A percentile compares a stretch with the other conserved stretches of the same genome.
phyloP scores from a whole-genome alignment of 805 yeast genomes.

The Zygosaccharomyces lentus region DNA sequence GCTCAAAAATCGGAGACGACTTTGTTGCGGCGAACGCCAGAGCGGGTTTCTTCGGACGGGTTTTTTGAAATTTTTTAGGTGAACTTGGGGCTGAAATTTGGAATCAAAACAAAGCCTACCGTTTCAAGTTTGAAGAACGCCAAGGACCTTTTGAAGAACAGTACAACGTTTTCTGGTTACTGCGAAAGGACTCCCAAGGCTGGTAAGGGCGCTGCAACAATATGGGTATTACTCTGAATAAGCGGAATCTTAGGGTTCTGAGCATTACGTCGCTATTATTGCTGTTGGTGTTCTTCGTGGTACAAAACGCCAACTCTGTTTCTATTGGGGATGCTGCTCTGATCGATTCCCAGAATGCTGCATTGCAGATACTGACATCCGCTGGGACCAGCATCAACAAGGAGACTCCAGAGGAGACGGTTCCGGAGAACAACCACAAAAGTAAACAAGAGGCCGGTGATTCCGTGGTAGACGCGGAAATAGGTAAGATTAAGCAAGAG shows the following conservation, averaged over 20 bases:
- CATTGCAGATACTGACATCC: constrained; percentile 6
- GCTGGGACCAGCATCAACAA: constrained; percentile 11
- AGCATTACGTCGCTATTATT: constrained; percentile 25
- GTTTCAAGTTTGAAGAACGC: not conserved
- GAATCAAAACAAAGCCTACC: not conserved
- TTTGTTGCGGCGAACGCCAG: not conserved
- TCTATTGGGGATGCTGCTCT: constrained; percentile 6
- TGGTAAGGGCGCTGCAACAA: not conserved
- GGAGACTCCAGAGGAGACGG: constrained; percentile 3
- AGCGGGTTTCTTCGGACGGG: not conserved
- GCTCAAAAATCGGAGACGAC: not conserved
- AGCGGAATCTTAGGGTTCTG: constrained; percentile 29
- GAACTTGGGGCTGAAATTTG: not conserved
- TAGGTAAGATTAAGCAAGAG: constrained; percentile 22
- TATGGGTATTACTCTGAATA: constrained; percentile 16
- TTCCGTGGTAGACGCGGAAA: constrained; percentile 16
- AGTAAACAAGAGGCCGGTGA: constrained; percentile 8
- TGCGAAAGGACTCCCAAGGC: not conserved
- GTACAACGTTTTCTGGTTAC: not conserved
- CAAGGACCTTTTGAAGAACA: not conserved
- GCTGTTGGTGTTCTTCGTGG: constrained; percentile 27
- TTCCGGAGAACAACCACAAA: constrained; percentile 2
- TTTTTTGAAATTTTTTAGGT: not conserved
- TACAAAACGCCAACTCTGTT: constrained; percentile 23
- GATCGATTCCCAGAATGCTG: constrained; percentile 1